Evolutionary conservation across 495 filamentous ascomycete genomes (phyloP), one percentile per base, ranked within the genome.

Genomic region (Opeltia flavorubescens): DNA sequence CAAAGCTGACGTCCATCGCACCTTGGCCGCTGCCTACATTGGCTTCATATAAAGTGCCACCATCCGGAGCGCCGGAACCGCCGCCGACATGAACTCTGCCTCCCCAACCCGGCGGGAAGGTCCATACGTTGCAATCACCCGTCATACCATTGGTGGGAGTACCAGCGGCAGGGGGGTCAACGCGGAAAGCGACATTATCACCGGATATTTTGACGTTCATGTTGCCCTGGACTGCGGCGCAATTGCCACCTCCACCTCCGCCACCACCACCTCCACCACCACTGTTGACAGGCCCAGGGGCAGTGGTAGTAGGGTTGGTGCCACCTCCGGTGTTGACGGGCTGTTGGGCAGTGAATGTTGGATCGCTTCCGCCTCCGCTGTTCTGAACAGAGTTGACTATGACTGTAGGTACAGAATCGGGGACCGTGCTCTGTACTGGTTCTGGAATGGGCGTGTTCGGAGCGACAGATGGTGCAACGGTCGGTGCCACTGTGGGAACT

Each of bases 1-100:
- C 38, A 21, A 20, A 41, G 38, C 38, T 41, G 38, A 41, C 38
- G 15, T 41, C 38, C 38, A 41, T 41, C 13, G 38, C 38, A 25
- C 38, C 38, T 25, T 7, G 5, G 38, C 38, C 11, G 34, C 18
- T 38, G 18, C 38, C 20, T 13, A 1, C 13, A 11, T 20, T 41
- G 38, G 18, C 38, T 41, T 41, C 38, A 21, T 20, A 41, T 13
- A 41, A n/a, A 1, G 38, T 41, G 20, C 38, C 21, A 5, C 38
- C 38, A 21, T 23, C 17, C 15, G 38, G 38, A 0, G 38, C 38
- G 15, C 38, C 38, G 4, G 38, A 25, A n/a, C 38, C 38, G 18
- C 38, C 38, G 15, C 38, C 38, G 38, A 41, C 11, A n/a, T 41
- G 38, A 4, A 41, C 38, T 21, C 38, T 17, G 21, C 38, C 38